Base-by-base conservation (phyloP, 2,329 filamentous ascomycete species). In the Ophiosphaerella herpotricha region DNA sequence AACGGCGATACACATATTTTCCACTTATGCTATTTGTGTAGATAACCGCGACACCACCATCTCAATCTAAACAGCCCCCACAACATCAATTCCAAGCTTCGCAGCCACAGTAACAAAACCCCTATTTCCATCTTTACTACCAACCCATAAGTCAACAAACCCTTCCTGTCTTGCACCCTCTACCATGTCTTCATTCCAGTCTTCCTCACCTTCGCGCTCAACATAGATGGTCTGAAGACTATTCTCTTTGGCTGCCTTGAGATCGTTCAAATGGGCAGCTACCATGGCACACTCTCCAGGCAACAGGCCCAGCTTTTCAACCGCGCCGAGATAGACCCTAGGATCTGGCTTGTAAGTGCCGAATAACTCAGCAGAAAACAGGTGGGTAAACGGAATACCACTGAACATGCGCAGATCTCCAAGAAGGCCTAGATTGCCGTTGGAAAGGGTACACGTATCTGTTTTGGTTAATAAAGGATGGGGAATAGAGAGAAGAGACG, bases 171-270 rank as follows among this genome's bases (percentile, higher is more conserved):
- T 77, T 35, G 75, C 75, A 56, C 82, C 79, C 33, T 77, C 75
- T 23, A 82, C 75, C 21, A 82, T 73, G 5, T 83, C 81, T 14
- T 59, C 45, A 7, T 63, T 61, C 82, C 83, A 87, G 6, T 75
- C 78, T 72, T 92, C 89, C 72, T 95, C 90, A 37, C 70, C 59
- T 3, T 73, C 69, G 50, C 90, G 78, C 74, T 90, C 88, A 2
- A 94, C 83, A 67, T 91, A 94, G 2, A 94, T 78, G 0, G 88
- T 90, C 60, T 81, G 78, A 52, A 91, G 74, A 0, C 90, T 90
- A 52, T 78, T 80, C 2, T 63, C 67, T 60, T 84, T 84, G 4
- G 90, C 90, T 0, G 81, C 87, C 52, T 82, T 75, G 46, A 94
- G 73, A 71, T 93, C 90, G 5, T 65, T 70, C 50, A 93, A 74